phyloP scores from a whole-genome alignment of 192 early-diverging fungal species.

The Dissophora globulifera region DNA sequence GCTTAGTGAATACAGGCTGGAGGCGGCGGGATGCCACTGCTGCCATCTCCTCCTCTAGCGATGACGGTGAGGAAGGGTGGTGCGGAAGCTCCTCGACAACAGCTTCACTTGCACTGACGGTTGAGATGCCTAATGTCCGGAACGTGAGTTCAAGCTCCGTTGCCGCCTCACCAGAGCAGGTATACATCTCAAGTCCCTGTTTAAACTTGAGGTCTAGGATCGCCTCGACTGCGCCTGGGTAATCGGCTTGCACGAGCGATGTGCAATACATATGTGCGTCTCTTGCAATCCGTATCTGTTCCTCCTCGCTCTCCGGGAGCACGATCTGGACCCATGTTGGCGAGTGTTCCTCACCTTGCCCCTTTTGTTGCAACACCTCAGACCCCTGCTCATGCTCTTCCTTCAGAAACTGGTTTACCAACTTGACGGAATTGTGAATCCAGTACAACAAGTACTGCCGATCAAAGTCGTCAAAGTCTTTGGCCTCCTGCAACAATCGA shows the following conservation, averaged over 20 bases:
- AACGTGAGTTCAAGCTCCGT: conserved; percentile 26
- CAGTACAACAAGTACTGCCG: conserved; percentile 17
- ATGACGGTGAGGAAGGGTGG: too few species aligned
- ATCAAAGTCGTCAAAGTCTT: conserved; percentile 10
- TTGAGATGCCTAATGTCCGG: conserved; percentile 17
- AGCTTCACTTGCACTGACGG: conserved; percentile 6
- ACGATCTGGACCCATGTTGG: conserved; percentile 1
- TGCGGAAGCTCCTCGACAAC: too few species aligned
- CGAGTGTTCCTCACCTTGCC: background rate
- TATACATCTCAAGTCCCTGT: conserved; percentile 36
- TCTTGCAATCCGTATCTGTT: conserved; percentile 9
- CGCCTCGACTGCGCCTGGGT: conserved; percentile 37
- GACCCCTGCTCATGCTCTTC: conserved; percentile 8
- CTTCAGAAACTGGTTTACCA: conserved; percentile 19
- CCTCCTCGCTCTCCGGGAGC: conserved; percentile 23
- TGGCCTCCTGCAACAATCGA: background rate
- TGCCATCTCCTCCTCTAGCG: too few species aligned
- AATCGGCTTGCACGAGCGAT: conserved; percentile 15
- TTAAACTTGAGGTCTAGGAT: conserved; percentile 24
- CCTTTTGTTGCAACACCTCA: background rate
- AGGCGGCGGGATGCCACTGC: too few species aligned
- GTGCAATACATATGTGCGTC: conserved; percentile 21
- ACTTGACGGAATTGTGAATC: background rate
- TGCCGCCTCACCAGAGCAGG: conserved; percentile 27
- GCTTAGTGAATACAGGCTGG: conserved; percentile 22